Conservation (phyloP, 2,329 filamentous ascomycete genomes). For the Penicillium concentricum region DNA sequence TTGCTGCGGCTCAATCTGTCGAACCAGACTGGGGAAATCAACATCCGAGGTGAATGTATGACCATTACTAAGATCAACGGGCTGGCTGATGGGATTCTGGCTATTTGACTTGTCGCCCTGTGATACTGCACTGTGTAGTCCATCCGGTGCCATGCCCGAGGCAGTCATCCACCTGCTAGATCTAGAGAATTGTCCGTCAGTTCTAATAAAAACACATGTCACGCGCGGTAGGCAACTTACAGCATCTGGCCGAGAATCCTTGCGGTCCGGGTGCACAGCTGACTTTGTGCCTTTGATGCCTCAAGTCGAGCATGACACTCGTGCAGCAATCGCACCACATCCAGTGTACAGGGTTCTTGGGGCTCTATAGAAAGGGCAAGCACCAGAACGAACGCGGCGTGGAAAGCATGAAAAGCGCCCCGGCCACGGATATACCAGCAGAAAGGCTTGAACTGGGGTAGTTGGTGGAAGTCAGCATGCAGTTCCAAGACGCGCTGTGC, state of each 20-base stretch:
- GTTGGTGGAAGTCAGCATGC: not conserved
- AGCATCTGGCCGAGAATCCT: not conserved
- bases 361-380: not conserved
- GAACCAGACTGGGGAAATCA: not conserved
- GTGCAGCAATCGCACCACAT: not conserved
- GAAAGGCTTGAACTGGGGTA: not conserved
- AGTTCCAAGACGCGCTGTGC: not conserved
- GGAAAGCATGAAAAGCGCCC: not conserved
- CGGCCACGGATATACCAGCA: not conserved
- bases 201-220: no score
- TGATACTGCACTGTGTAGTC: no score
- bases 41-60: not conserved
- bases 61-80: not conserved
- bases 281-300: not conserved
- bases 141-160: no score
- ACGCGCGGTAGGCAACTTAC: not conserved
- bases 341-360: not conserved
- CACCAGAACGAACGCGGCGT: not conserved
- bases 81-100: not conserved
- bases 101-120: not conserved
- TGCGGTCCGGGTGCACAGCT: not conserved
- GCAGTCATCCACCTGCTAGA: no score
- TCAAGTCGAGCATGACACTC: not conserved
- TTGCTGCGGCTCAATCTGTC: not conserved
- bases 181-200: no score